Percentiles rank a stretch among this genome's conserved stretches.
Evolutionary conservation across 2,329 filamentous ascomycete genomes (phyloP).

Genomic region (Coccinonectria pachysandricola): DNA sequence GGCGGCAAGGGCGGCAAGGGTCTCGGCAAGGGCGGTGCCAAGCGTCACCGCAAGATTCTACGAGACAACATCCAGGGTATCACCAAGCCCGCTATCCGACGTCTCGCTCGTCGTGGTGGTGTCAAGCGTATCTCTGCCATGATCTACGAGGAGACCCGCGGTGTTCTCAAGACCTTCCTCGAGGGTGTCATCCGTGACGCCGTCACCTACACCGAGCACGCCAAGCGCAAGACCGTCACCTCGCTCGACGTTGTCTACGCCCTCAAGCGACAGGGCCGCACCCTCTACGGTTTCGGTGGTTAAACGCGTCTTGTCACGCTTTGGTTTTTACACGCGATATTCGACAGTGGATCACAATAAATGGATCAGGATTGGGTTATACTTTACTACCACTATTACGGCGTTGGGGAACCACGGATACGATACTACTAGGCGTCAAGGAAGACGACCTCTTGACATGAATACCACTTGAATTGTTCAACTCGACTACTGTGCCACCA

Average conservation of each 20-base stretch:
- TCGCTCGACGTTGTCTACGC: conserved; percentile 59
- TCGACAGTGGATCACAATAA: too few relatives aligned
- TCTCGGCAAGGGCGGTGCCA: conserved; percentile 95
- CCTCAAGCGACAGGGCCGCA: conserved; percentile 60
- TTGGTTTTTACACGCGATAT: too few relatives aligned
- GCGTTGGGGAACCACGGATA: conserved; percentile 23
- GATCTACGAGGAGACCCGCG: conserved; percentile 72
- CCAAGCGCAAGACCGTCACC: conserved; percentile 72
- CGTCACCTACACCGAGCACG: conserved; percentile 70
- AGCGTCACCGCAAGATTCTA: conserved; percentile 98
- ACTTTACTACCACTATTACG: too few relatives aligned
- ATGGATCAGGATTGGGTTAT: too few relatives aligned
- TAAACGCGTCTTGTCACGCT: too few relatives aligned
- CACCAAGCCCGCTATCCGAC: conserved; percentile 95
- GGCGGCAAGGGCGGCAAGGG: conserved; percentile 95
- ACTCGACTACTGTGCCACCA: too few relatives aligned
- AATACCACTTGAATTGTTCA: conserved; percentile 19
- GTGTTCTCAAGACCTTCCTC: conserved; percentile 70
- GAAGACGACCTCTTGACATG: conserved; percentile 23
- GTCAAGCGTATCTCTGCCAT: conserved; percentile 99
- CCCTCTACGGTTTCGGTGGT: conserved; percentile 84
- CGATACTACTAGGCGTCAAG: conserved; percentile 25
- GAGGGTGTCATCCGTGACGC: conserved; percentile 68
- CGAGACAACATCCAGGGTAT: conserved; percentile 99
- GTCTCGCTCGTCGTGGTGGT: conserved; percentile 98